These are phyloP conservation scores for Ecytonucleospora hepatopenaei DNA, from an alignment of 371 early-diverging fungal genomes.

Conservation along the genomic window DNA sequence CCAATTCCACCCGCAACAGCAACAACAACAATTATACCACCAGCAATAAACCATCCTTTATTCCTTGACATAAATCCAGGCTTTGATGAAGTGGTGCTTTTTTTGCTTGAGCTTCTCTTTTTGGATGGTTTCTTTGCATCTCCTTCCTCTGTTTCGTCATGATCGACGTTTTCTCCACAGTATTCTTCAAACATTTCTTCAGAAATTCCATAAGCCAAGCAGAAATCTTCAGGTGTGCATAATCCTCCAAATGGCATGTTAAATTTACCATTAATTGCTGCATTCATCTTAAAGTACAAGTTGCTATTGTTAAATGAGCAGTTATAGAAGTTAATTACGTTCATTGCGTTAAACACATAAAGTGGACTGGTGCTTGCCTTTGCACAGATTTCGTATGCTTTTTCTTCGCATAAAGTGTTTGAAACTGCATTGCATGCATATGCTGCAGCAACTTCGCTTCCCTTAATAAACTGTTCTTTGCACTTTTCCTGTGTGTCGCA, in stretches of 20 bases:
- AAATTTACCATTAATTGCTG: background rate
- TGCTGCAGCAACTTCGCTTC: background rate
- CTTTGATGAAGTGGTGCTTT: background rate
- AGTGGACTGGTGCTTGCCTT: background rate
- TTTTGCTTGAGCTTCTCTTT: background rate
- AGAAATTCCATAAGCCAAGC: background rate
- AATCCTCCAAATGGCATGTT: background rate
- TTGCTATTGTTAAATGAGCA: background rate
- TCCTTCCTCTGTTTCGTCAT: background rate
- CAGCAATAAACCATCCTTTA: background rate
- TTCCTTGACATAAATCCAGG: background rate
- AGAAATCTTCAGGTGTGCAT: background rate
- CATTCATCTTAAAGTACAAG: background rate
- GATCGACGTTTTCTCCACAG: background rate
- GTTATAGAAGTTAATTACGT: slow-evolving; percentile 3
- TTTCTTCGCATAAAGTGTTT: background rate
- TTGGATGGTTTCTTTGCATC: background rate
- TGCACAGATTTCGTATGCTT: background rate
- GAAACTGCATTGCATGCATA: background rate
- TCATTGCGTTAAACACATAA: background rate
- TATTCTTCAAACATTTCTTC: background rate
- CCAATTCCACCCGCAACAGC: slow-evolving; percentile 1
- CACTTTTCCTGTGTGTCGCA: background rate
- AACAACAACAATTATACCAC: background rate
- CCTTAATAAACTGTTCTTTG: background rate